Evolutionary conservation across 2,329 filamentous ascomycete genomes (phyloP).

Genomic region (Penicillium sp.): DNA sequence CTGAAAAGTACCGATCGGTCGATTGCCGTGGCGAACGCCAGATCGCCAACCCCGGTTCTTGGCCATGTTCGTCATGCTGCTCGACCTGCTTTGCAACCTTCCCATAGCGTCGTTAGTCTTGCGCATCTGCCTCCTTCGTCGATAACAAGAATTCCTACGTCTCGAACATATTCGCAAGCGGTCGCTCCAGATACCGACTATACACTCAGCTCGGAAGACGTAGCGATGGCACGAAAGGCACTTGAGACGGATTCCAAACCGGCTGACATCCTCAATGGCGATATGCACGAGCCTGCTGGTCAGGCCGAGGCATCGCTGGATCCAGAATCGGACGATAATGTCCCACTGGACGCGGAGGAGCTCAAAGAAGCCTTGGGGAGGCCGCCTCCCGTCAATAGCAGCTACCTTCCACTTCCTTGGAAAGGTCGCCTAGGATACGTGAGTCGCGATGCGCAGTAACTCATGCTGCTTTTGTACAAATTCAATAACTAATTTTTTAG

Average conservation of each 20-base stretch:
- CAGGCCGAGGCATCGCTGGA: slow-evolving; percentile 38
- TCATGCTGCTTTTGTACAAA: neutral
- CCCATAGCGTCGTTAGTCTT: neutral
- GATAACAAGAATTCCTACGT: neutral
- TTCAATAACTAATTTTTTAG: slow-evolving; percentile 39
- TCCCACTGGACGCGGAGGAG: slow-evolving; percentile 55
- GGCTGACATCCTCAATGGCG: slow-evolving; percentile 20
- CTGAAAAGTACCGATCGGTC: slow-evolving; percentile 28
- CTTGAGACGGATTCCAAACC: slow-evolving; percentile 8
- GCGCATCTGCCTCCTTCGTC: neutral
- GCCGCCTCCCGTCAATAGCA: slow-evolving; percentile 77
- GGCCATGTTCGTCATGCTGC: slow-evolving; percentile 17
- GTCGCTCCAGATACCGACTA: neutral
- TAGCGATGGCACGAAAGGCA: slow-evolving; percentile 7
- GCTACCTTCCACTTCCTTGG: slow-evolving; percentile 83
- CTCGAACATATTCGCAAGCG: neutral
- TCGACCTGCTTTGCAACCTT: neutral
- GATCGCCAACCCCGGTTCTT: slow-evolving; percentile 16
- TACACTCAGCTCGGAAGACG: slow-evolving; percentile 4
- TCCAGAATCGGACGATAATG: slow-evolving; percentile 56
- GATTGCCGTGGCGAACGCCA: slow-evolving; percentile 29
- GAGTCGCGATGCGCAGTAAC: slow-evolving; percentile 34
- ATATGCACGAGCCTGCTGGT: slow-evolving; percentile 11
- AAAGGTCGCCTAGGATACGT: slow-evolving; percentile 87
- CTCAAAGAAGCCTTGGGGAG: slow-evolving; percentile 60